Evolutionary conservation across 2,329 filamentous ascomycete species (phyloP).

Genomic region (Intubia oerlemansii): DNA sequence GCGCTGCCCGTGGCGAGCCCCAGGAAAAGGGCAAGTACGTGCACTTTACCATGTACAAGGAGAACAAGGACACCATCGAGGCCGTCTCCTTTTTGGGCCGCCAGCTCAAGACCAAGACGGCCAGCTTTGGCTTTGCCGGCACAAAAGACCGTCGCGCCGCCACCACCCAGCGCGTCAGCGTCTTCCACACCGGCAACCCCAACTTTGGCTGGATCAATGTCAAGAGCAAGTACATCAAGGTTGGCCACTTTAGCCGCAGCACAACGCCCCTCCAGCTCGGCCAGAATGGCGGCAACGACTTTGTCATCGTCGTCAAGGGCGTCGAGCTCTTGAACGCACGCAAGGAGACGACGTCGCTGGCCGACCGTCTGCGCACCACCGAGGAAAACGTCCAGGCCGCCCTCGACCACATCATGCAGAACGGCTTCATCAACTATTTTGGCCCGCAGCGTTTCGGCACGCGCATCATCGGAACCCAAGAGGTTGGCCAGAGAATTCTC

Average conservation of each 20-base stretch:
- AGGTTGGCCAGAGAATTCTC: constrained; percentile 66
- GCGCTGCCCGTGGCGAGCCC: constrained; percentile 6
- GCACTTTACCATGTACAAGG: constrained; percentile 86
- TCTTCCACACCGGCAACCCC: constrained; percentile 26
- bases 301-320: constrained; percentile 76
- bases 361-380: constrained; percentile 21
- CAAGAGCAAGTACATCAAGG: constrained; percentile 37
- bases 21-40: constrained; percentile 32
- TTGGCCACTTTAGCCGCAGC: constrained; percentile 69
- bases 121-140: constrained; percentile 56
- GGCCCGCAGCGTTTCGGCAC: constrained; percentile 94
- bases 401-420: constrained; percentile 42
- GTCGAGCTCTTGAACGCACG: constrained; percentile 37
- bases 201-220: constrained; percentile 43
- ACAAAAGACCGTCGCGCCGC: constrained; percentile 82
- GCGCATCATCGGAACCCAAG: constrained; percentile 66
- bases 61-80: constrained; percentile 95
- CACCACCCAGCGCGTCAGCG: constrained; percentile 64
- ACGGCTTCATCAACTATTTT: constrained; percentile 94
- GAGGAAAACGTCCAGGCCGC: constrained; percentile 32
- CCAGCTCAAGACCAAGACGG: constrained; percentile 50
- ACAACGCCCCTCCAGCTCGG: constrained; percentile 56
- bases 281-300: constrained; percentile 75
- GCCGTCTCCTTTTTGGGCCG: constrained; percentile 57
- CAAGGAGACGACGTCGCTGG: constrained; percentile 19